Conservation (phyloP, 306 rosid genomes). For the Luffa aegyptiaca region DNA sequence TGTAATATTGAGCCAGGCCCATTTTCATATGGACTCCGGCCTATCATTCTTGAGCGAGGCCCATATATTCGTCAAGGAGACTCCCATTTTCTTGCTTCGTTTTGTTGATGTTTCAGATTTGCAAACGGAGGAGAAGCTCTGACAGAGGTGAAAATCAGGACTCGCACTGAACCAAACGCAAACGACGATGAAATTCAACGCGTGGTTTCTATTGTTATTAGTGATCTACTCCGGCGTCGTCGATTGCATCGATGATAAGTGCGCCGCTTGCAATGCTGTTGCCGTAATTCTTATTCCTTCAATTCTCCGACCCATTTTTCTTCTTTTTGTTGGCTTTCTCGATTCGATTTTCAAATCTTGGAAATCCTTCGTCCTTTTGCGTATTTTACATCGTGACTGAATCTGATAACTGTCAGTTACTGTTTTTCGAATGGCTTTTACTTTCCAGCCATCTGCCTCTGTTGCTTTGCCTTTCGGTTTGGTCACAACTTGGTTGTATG, state of each 20-base stretch:
- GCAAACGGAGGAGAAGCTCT: neutral
- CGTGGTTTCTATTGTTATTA: conserved; percentile 23
- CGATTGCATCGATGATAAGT: conserved; percentile 63
- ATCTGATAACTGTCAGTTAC: neutral
- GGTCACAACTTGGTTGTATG: neutral
- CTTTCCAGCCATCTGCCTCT: neutral
- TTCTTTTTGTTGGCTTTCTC: neutral
- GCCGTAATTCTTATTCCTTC: conserved; percentile 39
- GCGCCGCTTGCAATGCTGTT: conserved; percentile 84
- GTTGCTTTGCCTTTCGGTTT: neutral
- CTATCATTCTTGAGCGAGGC: neutral
- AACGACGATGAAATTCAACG: conserved; percentile 21
- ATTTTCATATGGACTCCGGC: neutral
- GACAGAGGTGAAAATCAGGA: neutral
- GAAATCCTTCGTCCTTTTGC: neutral
- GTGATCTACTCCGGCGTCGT: conserved; percentile 25
- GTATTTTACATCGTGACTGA: neutral
- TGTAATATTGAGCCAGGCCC: neutral
- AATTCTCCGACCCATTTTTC: neutral
- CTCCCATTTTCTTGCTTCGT: neutral
- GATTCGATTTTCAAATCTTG: neutral
- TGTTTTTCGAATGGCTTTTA: neutral
- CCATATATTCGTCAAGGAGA: neutral
- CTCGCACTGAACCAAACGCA: conserved; percentile 1
- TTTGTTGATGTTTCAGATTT: neutral